Conservation (phyloP, 805 yeast genomes). For the Wickerhamomyces xylosicus region DNA sequence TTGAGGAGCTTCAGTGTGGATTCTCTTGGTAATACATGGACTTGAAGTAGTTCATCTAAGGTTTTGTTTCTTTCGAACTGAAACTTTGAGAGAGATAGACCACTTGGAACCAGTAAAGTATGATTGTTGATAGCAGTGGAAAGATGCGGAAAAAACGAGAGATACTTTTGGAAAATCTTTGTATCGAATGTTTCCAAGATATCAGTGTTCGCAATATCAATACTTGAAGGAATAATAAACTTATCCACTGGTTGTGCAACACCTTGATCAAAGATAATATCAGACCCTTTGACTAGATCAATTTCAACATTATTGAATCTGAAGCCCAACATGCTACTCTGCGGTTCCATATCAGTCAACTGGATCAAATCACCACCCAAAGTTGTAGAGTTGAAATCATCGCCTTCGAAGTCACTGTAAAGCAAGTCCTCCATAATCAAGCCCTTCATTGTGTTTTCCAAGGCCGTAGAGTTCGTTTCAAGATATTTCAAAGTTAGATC, state of each 20-base stretch:
- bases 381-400: conserved; percentile 19
- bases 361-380: conserved; percentile 18
- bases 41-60: conserved; percentile 43
- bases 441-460: conserved; percentile 44
- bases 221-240: conserved; percentile 44
- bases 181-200: conserved; percentile 47
- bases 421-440: conserved; percentile 51
- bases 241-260: conserved; percentile 64
- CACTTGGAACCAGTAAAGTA: conserved; percentile 69
- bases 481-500: conserved; percentile 54
- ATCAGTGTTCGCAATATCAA: conserved; percentile 44
- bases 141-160: conserved; percentile 34
- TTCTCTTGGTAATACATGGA: conserved; percentile 61
- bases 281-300: conserved; percentile 31
- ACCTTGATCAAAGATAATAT: conserved; percentile 73
- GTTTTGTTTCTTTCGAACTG: conserved; percentile 28
- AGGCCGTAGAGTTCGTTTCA: conserved; percentile 36
- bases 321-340: conserved; percentile 15
- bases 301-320: conserved; percentile 14
- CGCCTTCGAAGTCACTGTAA: conserved; percentile 45
- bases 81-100: conserved; percentile 44
- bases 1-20: conserved; percentile 34
- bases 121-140: conserved; percentile 29
- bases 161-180: conserved; percentile 31
- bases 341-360: conserved; percentile 7